Percentiles rank a stretch among this genome's conserved stretches.
Conservation (phyloP, 1,284 basidiomycete species). For the Austroboletus niveus region DNA sequence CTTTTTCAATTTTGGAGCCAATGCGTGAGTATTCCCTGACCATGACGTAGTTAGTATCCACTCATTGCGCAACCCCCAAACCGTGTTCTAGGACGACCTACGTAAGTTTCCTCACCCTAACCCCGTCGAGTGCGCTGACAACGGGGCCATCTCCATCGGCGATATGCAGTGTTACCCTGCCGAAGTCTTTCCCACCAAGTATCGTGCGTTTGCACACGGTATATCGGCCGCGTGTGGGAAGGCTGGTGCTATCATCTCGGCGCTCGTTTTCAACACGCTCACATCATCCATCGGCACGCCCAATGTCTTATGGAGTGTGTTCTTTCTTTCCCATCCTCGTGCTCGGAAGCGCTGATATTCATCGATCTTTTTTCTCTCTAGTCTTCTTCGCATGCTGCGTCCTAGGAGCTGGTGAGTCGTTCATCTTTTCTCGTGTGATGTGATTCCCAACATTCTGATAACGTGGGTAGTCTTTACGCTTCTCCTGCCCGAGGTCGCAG, state of each 20-base stretch:
- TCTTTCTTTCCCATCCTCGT: background rate
- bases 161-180: conserved; percentile 61
- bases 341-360: conserved; percentile 6
- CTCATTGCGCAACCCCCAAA: conserved; percentile 4
- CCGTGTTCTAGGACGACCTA: conserved; percentile 47
- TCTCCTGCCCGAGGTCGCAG: conserved; percentile 79
- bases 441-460: background rate
- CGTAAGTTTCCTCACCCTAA: conserved; percentile 33
- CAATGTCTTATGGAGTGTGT: conserved; percentile 62
- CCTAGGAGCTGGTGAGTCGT: conserved; percentile 45
- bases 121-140: background rate
- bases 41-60: background rate
- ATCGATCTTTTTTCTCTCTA: conserved; percentile 22
- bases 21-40: conserved; percentile 48
- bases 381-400: conserved; percentile 63
- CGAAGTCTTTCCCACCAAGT: conserved; percentile 87
- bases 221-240: conserved; percentile 79
- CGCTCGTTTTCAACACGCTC: conserved; percentile 75
- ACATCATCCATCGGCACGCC: conserved; percentile 63
- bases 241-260: conserved; percentile 79
- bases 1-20: conserved; percentile 87
- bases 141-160: background rate
- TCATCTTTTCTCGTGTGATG: background rate
- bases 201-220: conserved; percentile 78
- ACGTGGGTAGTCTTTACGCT: conserved; percentile 52